Evolutionary conservation across 352 stramenopile genomes (phyloP), one percentile per base, ranked within the genome.

Genomic region (Globisporangium spiculum): DNA sequence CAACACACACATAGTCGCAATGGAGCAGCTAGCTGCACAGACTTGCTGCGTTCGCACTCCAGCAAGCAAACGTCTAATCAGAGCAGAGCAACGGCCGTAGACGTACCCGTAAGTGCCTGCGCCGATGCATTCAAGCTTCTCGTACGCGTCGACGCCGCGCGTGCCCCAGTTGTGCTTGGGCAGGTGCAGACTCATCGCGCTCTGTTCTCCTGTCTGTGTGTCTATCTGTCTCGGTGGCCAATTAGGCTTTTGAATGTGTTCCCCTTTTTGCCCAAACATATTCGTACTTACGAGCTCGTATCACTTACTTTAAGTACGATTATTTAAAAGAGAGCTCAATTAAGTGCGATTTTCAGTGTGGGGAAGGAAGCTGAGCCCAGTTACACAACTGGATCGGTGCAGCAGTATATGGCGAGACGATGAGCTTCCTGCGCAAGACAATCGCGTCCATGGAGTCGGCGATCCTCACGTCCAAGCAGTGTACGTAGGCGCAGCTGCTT

Each of bases 101-200:
- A 41, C 2, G 54, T 70, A 93, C 87, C 89, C 89, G 52, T 96
- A 96, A 18, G 89, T 96, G n/a, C 89, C 89, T n/a, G 87, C 87
- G 26, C 89, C 89, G 57, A 96, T 95, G 76, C 89, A 94, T 65
- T 96, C 89, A 30, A 96, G 80, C 78, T 96, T 96, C 76, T 95
- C 89, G 64, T 96, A 96, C 64, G 86, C 83, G 62, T 92, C 83
- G 72, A 96, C 86, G 69, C 84, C 76, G 61, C 85, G 83, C 27
- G 88, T 96, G 55, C 88, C 86, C 89, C 89, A 96, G 50, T 89
- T 77, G 62, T 94, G 87, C 78, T 90, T 89, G 58, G 89, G 89
- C 72, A 96, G 66, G 68, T 94, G 83, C 61, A 96, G 84, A 70
- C 86, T 94, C 88, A 96, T 96, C 58, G 18, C 58, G 26, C 12